Evolutionary conservation across 495 filamentous ascomycete species (phyloP), one percentile per base, ranked within the genome.

Genomic region (Trichocladium antarcticum): DNA sequence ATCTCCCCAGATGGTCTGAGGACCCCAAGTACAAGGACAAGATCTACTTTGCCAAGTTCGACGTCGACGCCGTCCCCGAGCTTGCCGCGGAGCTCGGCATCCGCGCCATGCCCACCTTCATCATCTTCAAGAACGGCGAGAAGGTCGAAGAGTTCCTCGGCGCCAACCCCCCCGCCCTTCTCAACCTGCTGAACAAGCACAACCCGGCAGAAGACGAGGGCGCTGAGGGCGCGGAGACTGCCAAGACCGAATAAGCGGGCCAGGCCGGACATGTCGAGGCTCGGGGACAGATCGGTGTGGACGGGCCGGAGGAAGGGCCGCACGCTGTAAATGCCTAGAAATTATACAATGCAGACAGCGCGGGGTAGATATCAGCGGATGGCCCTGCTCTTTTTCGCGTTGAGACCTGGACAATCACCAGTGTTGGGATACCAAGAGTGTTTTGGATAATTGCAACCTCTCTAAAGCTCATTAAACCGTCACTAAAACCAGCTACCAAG

Each of bases 71-170:
- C 51, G 70, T 90, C 22, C 66, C 81, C 49, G 78, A 84, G 1
- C 80, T 95, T 14, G 83, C 85, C 31, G 75, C 82, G 57, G 79
- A 93, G 60, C 79, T 92, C 47, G 80, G 79, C 54, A 78, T 98
- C 70, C 83, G 85, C 57, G 89, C 92, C 59, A 97, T 98, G 92
- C 92, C 92, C 47, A 95, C 90, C 11, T 95, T 98, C 72, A 49
- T 81, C 17, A 66, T 93, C 56, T 95, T 89, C 77, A 88, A 85
- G 75, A 63, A 81, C 50, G 89, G 85, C 46, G 49, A 62, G 16
- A 72, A 78, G 51, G 60, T 74, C 20, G 72, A 65, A 21, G 84
- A 87, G 59, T 72, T 96, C 45, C 75, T 92, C 24, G 92, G 92
- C 47, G 92, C 92, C 46, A 92, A 87, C 67, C 80, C 81, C 2